Conservation (phyloP, 2,329 filamentous ascomycete species). For the Cladorrhinum sp. region DNA sequence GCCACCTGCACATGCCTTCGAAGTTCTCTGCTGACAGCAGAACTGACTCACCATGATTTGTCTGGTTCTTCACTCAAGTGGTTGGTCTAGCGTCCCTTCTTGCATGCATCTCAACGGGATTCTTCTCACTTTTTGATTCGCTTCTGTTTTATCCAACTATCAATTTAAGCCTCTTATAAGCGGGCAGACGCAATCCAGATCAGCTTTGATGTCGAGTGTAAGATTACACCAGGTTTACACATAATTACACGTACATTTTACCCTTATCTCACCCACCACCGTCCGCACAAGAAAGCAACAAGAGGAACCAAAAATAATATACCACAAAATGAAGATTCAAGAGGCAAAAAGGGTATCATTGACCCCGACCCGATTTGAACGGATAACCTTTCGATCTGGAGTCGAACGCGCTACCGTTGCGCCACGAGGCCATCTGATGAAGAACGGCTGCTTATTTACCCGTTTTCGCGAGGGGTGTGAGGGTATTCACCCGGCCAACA, state of each 20-base stretch:
- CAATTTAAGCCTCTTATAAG: not conserved
- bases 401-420: constrained; percentile 18
- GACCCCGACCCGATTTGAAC: constrained; percentile 17
- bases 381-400: constrained; percentile 20
- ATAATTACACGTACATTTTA: no score
- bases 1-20: not conserved
- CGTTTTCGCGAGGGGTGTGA: not conserved
- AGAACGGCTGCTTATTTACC: not conserved
- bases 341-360: not conserved
- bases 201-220: not conserved
- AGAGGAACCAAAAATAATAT: not conserved
- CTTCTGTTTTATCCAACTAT: not conserved
- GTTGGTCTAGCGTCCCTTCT: not conserved
- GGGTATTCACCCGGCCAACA: not conserved
- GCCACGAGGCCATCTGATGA: constrained; percentile 6
- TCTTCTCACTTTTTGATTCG: not conserved
- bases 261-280: no score
- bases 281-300: not conserved
- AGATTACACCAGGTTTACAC: no score
- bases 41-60: not conserved
- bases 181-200: not conserved
- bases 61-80: not conserved
- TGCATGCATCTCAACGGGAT: not conserved
- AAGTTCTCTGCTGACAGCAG: not conserved
- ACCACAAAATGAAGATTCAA: no score